Evolutionary conservation across 345 rosid species (phyloP), one percentile per base, ranked within the genome.

Genomic region (Garcia nutans): DNA sequence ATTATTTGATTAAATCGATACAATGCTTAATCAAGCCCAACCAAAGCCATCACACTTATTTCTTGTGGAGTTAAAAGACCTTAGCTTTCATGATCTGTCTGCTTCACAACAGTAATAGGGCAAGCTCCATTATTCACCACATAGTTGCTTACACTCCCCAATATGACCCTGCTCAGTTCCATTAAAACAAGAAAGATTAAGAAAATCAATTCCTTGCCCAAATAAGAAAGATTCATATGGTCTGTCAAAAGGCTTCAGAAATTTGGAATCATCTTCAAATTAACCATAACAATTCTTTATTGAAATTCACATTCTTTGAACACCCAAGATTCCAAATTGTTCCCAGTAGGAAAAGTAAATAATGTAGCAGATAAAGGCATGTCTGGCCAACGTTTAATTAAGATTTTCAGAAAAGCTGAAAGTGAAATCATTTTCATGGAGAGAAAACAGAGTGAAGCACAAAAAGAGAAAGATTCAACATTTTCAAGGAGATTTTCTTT

Each of bases 141-240:
- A 78, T 85, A 84, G 86, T 87, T 92, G 89, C 97, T 92, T 8
- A 92, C 96, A 74, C 97, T 89, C 68, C 97, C 97, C 87, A 91
- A 37, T 61, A 92, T 89, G 72, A 82, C 92, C 85, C 92, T 91
- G 87, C 63, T 74, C 62, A n/a, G 8, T 49, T 19, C 57, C 26
- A 64, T 15, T 31, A 24, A 19, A 6, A 16, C n/a, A 58, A 24
- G 6, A 17, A 45, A 41, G 28, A 72, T 47, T 47, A 47, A 47
- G 50, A 2, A 71, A 47, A n/a, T 45, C 22, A 65, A 59, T 20
- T 42, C 64, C 33, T 62, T 19, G n/a, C 17, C 19, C 5, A n/a
- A 9, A 16, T 11, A 6, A 20, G n/a, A 1, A 54, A 15, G 15
- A 7, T 2, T 54, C 31, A 28, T 28, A 1, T 54, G 57, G 6